Base-by-base conservation (phyloP, 2,329 filamentous ascomycete species). In the Magnaporthiopsis rhizophila region DNA sequence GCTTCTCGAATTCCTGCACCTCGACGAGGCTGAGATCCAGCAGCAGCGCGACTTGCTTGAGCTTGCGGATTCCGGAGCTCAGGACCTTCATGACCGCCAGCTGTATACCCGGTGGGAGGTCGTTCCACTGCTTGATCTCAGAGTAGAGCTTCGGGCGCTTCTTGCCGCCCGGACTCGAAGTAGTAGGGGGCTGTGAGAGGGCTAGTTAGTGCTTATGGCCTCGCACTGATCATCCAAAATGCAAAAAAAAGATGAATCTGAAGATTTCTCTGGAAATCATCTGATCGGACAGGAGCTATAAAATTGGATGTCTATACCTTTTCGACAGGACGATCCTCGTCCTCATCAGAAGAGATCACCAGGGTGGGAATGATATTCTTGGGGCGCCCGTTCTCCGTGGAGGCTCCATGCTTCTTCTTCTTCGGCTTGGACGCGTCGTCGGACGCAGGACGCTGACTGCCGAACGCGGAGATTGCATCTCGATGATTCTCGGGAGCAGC, bases 1-100 rank as follows among this genome's bases (percentile, higher is more conserved):
- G 65, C 3, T 45, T 28, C 5, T 45, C 53, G 26, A 69, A 67
- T 32, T 53, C 50, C 12, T 6, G 34, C 5, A 62, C 58, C 30
- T 69, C 59, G 9, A 2, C 13, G 11, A 12, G 8, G 11, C 56
- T 65, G 12, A 69, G 65, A 21, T 56, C n/a, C 18, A 69, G 63
- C 3, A 64, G 21, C 6, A 1, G 8, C 7, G 64, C 28, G 18
- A 64, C 61, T n/a, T 36, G 24, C 6, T 12, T 15, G 32, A 64
- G 66, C 26, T 12, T 53, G n/a, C 61, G 6, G 50, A 63, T 62
- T 60, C 63, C 64, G 2, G 50, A 12, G 1, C 65, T 65, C 53
- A 68, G 30, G 60, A 67, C 64, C 28, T 66, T 65, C 62, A 69
- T 62, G 15, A 69, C 50, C n/a, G 65, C 62, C 11, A 69, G 66